Evolutionary conservation across 306 rosid species (phyloP), one percentile per base, ranked within the genome.

Genomic region (Lupinus albus): DNA sequence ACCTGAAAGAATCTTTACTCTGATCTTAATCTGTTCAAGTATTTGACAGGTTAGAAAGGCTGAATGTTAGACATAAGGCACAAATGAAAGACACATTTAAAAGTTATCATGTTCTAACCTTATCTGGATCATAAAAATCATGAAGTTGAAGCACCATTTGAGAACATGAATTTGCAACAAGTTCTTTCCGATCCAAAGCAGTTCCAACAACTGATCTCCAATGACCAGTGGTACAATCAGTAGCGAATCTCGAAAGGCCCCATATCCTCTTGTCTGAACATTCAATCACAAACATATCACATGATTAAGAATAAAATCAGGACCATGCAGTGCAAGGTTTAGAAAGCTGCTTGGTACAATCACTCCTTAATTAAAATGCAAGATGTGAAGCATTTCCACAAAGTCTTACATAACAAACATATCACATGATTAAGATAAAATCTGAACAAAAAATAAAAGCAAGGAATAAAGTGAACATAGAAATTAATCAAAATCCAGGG

Each of bases 91-190:
- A 61, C 36, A 45, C 13, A 28, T n/a, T 71, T 39, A 68, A 44
- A 41, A 17, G n/a, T 13, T 17, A 25, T 25, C 4, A 25, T 25
- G 30, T 25, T 25, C 76, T 46, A 39, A 85, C 94, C 80, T 85
- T 87, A 39, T 83, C 83, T n/a, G 88, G 76, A 47, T 87, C 88
- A 77, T 85, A 87, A 66, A 76, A 77, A 42, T 84, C 84, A 41
- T 70, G 86, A 46, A 87, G 84, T 71, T 85, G 88, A 17, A 74
- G 79, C 52, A 87, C 77, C 90, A 87, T 67, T 69, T 81, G 83
- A 75, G 90, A 85, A 73, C 86, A 87, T 17, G 86, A 81, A 83
- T 83, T 76, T 55, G 73, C 85, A 42, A 87, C 74, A 38, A 81
- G 79, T 56, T 83, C 84, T 76, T 72, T 83, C 80, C 81, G 75